Conservation (phyloP, 1,284 basidiomycete species). For the Cryptococcus sp. region DNA sequence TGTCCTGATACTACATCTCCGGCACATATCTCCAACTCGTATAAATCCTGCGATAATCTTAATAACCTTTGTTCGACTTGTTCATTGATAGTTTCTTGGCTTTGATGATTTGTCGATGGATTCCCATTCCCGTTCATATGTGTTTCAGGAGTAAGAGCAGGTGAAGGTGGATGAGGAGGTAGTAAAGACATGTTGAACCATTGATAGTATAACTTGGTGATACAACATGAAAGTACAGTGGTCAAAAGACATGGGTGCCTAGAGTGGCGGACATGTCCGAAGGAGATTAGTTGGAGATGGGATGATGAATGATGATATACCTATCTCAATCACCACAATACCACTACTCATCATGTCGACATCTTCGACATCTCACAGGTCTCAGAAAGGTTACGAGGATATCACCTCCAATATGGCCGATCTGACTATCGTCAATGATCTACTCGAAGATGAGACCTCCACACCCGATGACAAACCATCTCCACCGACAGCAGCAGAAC, state of each 20-base stretch:
- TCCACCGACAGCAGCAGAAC: no score
- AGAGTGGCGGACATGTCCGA: no score
- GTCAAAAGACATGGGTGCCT: no score
- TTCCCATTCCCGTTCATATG: no score
- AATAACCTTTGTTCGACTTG: constrained; percentile 32
- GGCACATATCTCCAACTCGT: constrained; percentile 44
- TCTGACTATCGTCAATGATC: no score
- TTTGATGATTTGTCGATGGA: neutral
- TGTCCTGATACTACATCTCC: constrained; percentile 36
- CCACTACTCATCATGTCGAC: neutral
- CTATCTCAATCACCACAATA: neutral
- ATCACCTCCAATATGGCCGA: no score
- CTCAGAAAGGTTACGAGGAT: constrained; percentile 1
- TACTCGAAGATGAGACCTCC: no score
- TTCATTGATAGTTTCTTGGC: constrained; percentile 16
- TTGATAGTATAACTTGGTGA: neutral
- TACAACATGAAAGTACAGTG: neutral
- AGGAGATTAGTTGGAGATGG: no score
- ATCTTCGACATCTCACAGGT: neutral
- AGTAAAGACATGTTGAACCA: neutral
- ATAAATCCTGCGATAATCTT: constrained; percentile 37
- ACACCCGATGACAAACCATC: no score
- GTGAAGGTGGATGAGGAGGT: constrained; percentile 2
- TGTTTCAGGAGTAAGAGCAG: constrained; percentile 1
- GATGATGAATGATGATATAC: neutral